A percentile compares a stretch with the other conserved stretches of the same genome.
Conservation (phyloP, 345 rosid species). For the Eucalyptus brandiana region DNA sequence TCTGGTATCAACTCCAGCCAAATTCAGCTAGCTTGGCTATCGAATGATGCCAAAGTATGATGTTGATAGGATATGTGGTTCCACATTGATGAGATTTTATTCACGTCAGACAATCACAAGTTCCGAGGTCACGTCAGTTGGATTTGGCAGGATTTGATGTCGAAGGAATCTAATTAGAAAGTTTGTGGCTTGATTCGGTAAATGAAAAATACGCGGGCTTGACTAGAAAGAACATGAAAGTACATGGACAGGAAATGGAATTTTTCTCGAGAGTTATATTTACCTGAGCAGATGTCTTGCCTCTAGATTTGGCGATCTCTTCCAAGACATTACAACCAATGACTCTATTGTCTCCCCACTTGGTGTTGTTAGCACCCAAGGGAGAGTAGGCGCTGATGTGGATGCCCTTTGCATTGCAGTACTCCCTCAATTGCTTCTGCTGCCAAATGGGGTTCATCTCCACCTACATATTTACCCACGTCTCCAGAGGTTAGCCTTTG, state of each 20-base stretch:
- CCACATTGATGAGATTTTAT: background rate
- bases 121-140: background rate
- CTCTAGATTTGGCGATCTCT: constrained; percentile 2
- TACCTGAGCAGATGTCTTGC: constrained; percentile 12
- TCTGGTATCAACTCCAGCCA: background rate
- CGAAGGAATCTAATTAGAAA: background rate
- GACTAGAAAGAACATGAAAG: background rate
- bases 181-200: background rate
- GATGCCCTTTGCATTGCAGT: constrained; percentile 4
- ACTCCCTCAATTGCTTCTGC: constrained; percentile 6
- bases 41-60: background rate
- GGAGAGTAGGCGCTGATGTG: constrained; percentile 8
- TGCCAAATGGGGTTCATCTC: constrained; percentile 19
- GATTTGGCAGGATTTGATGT: background rate
- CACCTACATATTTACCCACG: background rate
- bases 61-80: background rate
- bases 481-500: background rate
- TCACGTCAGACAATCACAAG: background rate
- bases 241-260: background rate
- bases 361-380: background rate
- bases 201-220: background rate
- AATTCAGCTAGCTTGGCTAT: background rate
- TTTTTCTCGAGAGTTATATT: background rate
- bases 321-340: background rate
- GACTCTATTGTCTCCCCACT: background rate